phyloP scores from a whole-genome alignment of 352 stramenopile genomes.

The Phytophthora agathidicida region DNA sequence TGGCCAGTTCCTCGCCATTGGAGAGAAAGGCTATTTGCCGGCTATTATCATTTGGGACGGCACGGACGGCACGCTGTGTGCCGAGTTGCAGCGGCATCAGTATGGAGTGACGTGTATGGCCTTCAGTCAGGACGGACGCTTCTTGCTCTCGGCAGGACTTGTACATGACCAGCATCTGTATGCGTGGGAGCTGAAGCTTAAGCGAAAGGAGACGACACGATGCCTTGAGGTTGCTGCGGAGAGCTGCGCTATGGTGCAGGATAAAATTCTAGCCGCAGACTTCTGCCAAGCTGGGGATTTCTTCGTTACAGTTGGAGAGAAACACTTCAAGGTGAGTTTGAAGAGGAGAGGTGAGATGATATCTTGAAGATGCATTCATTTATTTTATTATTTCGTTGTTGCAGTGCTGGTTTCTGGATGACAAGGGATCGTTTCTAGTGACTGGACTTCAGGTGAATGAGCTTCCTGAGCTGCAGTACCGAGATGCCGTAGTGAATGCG shows the following conservation, averaged over 20 bases:
- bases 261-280: conserved; percentile 78
- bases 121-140: conserved; percentile 70
- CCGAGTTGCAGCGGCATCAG: conserved; percentile 82
- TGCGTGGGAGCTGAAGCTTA: conserved; percentile 67
- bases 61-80: conserved; percentile 74
- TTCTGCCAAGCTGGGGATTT: conserved; percentile 75
- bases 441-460: conserved; percentile 63
- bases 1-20: conserved; percentile 86
- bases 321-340: conserved; percentile 68
- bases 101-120: conserved; percentile 84
- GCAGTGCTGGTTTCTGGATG: conserved; percentile 81
- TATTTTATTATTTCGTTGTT: conserved; percentile 1
- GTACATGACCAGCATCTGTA: conserved; percentile 87
- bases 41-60: conserved; percentile 90
- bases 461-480: conserved; percentile 65
- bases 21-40: conserved; percentile 85
- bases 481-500: conserved; percentile 59
- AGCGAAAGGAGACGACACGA: conserved; percentile 16
- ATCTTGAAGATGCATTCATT: no score
- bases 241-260: conserved; percentile 54
- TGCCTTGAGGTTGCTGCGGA: conserved; percentile 33
- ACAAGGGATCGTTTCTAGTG: conserved; percentile 49
- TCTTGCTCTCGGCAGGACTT: conserved; percentile 74
- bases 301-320: conserved; percentile 85
- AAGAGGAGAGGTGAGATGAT: no score